Evolutionary conservation across 2,329 filamentous ascomycete genomes (phyloP), one percentile per base, ranked within the genome.

Genomic region (Dothideomycetidae sp.): DNA sequence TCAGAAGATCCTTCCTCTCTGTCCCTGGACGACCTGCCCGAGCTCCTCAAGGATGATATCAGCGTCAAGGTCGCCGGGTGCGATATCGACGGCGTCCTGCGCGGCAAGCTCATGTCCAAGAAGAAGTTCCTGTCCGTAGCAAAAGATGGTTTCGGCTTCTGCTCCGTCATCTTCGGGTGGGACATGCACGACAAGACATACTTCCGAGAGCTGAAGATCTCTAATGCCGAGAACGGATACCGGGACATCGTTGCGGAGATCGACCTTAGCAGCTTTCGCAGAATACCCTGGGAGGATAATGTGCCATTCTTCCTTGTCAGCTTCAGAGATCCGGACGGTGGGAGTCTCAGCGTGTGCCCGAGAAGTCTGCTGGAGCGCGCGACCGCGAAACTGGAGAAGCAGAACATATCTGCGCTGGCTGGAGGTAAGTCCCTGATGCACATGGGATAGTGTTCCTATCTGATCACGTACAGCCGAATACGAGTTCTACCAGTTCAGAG

Each of bases 181-280:
- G 85, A 94, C 60, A 93, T 93, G 83, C 85, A 94, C 59, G 86
- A 94, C 53, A 70, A 75, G 63, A 92, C 83, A 9, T 94, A 93
- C 58, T 78, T 82, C 56, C 75, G 71, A 49, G 85, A 93, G 61
- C 71, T 93, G 45, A 72, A 73, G 52, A 79, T 93, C 57, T 90
- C 82, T 61, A 93, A 93, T 62, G 81, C 81, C 48, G 78, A 83
- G 52, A 93, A 93, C 55, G 85, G 85, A 30, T 93, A 93, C 59
- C 73, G 78, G 46, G 86, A 93, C 57, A 62, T 93, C 30, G 70
- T 93, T 35, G 85, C 86, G 10, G 65, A 88, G 26, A 78, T 85
- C 1, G 85, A 94, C 53, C 63, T 93, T 28, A 64, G 61, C 42
- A 81, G 71, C 44, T 93, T 80, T 58, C 70, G 86, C 31, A 71